Base-by-base conservation (phyloP, 1,284 basidiomycete species). In the Moesziomyces antarcticus region DNA sequence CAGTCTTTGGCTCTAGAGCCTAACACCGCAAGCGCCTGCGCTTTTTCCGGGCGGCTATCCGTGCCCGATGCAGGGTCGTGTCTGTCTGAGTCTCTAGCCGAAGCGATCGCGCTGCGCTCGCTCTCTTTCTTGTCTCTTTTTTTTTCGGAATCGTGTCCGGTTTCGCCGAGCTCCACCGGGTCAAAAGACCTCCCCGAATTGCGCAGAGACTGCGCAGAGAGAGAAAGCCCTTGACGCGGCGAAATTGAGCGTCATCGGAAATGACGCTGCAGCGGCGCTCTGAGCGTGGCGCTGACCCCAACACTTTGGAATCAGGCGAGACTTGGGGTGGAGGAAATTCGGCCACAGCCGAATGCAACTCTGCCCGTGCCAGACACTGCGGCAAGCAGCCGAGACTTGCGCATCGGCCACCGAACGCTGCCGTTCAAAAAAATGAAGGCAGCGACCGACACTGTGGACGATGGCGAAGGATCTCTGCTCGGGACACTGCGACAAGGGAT, bases 1-100 rank as follows among this genome's bases (percentile, higher is more conserved):
- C 46, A 67, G 53, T 47, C 21, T 3, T 27, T 18, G 48, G 54
- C 49, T 40, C 45, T 40, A 1, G 16, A 40, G 37, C 16, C 37
- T 40, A 40, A 40, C 37, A 40, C n/a, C 37, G 37, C 25, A 9
- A 9, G 16, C 35, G 13, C 11, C 16, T n/a, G 37, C 37, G 25
- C 25, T 6, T 40, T 40, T 40, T 40, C 37, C 37, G 37, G 16
- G 18, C 37, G 37, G 37, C 37, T 40, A 40, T 18, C 16, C 37
- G 37, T 14, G 18, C 16, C 37, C 14, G 37, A 40, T 18, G 37
- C 37, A 40, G 37, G 37, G 37, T 40, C 37, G 37, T 11, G 37
- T 40, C 37, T 16, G 18, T 40, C 18, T 40, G 6, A 18, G 37
- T 16, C 37, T 5, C 16, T 40, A 40, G 37, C 37, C 37, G 37